Percentiles rank a stretch among this genome's conserved stretches.
Conservation (phyloP, 2,329 filamentous ascomycete species). For the Ampelomyces quisqualis region DNA sequence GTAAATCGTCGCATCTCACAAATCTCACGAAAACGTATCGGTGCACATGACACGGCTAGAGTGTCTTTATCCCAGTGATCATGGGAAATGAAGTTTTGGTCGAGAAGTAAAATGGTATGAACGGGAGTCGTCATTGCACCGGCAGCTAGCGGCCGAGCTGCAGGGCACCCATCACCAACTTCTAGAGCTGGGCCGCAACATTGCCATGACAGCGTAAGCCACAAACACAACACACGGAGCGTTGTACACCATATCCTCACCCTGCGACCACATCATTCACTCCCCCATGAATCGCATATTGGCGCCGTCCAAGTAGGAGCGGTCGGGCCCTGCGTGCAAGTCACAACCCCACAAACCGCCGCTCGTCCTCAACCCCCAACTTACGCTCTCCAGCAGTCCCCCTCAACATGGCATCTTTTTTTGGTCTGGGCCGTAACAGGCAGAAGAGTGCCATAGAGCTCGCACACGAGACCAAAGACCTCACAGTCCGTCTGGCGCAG, state of each 20-base stretch:
- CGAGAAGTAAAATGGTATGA: too few species aligned
- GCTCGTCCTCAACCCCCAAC: slow-evolving; percentile 19
- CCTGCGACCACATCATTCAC: slow-evolving; percentile 9
- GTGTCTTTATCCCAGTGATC: too few species aligned
- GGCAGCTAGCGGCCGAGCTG: slow-evolving; percentile 1
- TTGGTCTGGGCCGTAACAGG: slow-evolving; percentile 53
- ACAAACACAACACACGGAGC: slow-evolving; percentile 30
- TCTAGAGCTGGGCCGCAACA: slow-evolving; percentile 7
- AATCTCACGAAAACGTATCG: too few species aligned
- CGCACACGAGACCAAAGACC: slow-evolving; percentile 63
- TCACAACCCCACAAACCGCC: slow-evolving; percentile 24
- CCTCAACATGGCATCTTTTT: slow-evolving; percentile 67
- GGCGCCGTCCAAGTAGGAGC: slow-evolving; percentile 36
- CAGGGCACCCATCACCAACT: slow-evolving; percentile 2
- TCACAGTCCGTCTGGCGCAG: slow-evolving; percentile 57
- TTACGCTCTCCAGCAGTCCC: slow-evolving; percentile 14
- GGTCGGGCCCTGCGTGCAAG: slow-evolving; percentile 30
- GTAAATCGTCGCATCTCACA: too few species aligned
- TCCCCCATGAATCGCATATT: slow-evolving; percentile 32
- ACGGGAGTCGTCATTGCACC: slow-evolving; percentile 1
- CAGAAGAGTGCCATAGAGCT: slow-evolving; percentile 64
- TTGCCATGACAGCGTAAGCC: slow-evolving; percentile 19
- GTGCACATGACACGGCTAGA: too few species aligned
- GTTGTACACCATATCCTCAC: slow-evolving; percentile 8
- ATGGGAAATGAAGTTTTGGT: too few species aligned